Percentiles rank a stretch among this genome's conserved stretches.
Evolutionary conservation across 257 asterid species (phyloP).

Genomic region (Plantago ovata): DNA sequence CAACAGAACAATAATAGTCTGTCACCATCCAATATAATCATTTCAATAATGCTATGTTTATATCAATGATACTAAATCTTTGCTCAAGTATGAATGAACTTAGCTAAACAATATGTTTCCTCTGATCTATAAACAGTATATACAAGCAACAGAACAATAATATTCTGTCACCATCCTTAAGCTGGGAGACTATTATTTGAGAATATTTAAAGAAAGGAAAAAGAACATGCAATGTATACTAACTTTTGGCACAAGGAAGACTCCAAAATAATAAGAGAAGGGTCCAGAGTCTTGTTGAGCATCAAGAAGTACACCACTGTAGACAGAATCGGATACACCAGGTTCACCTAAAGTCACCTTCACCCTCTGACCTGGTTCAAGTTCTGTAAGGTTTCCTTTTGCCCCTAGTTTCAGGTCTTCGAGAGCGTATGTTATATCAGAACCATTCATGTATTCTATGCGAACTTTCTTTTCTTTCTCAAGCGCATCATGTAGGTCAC

Average conservation of each 20-base stretch:
- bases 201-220: too few species aligned
- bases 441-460: constrained; percentile 38
- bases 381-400: constrained; percentile 62
- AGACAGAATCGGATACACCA: constrained; percentile 59
- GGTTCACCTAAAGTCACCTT: constrained; percentile 71
- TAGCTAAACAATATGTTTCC: too few species aligned
- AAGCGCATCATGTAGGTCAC: constrained; percentile 52
- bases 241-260: constrained; percentile 83
- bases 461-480: constrained; percentile 63
- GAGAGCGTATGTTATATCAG: constrained; percentile 61
- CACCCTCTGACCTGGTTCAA: constrained; percentile 73
- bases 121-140: too few species aligned
- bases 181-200: too few species aligned
- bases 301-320: constrained; percentile 75
- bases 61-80: too few species aligned
- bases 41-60: too few species aligned
- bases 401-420: constrained; percentile 82
- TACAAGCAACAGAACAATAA: too few species aligned
- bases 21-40: too few species aligned
- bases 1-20: too few species aligned
- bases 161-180: too few species aligned
- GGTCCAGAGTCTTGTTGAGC: constrained; percentile 56
- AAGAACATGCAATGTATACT: constrained; percentile 14
- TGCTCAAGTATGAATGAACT: too few species aligned
- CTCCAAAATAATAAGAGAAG: constrained; percentile 63